phyloP scores from a whole-genome alignment of 768 basidiomycete genomes.

The Gymnopilus junonius region DNA sequence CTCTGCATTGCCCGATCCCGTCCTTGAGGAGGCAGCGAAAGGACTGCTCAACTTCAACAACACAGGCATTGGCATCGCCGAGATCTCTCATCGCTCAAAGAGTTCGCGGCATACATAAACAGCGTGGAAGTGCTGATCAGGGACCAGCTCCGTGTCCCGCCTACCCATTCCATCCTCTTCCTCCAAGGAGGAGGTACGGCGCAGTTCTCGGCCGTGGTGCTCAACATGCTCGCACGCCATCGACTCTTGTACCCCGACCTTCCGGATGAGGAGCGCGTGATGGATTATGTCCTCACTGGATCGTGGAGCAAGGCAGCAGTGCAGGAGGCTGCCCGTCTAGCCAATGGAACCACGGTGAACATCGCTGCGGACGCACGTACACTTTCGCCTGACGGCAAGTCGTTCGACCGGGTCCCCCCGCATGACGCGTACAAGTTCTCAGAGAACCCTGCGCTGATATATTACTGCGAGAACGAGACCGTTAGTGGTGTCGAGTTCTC shows the following conservation, averaged over 20 bases:
- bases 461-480: constrained; percentile 99
- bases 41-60: constrained; percentile 90
- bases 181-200: constrained; percentile 92
- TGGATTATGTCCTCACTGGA: constrained; percentile 94
- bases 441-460: constrained; percentile 83
- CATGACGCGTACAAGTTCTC: constrained; percentile 78
- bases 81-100: constrained; percentile 96
- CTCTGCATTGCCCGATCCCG: constrained; percentile 85
- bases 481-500: constrained; percentile 94
- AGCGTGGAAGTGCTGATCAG: constrained; percentile 70
- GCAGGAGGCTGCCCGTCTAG: constrained; percentile 80
- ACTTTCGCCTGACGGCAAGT: constrained; percentile 65
- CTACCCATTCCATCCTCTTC: constrained; percentile 87
- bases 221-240: constrained; percentile 90
- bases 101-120: constrained; percentile 76
- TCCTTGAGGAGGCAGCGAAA: constrained; percentile 80
- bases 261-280: constrained; percentile 52
- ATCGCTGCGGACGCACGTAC: constrained; percentile 73
- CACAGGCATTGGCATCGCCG: constrained; percentile 95
- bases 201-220: constrained; percentile 90
- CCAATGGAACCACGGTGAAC: constrained; percentile 56
- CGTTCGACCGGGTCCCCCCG: constrained; percentile 81
- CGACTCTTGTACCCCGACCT: constrained; percentile 72
- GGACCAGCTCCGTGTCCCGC: constrained; percentile 78
- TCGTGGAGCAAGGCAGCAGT: constrained; percentile 89